A percentile compares a stretch with the other conserved stretches of the same genome.
Conservation (phyloP, 371 early-diverging fungal genomes). For the Globomyces sp. region DNA sequence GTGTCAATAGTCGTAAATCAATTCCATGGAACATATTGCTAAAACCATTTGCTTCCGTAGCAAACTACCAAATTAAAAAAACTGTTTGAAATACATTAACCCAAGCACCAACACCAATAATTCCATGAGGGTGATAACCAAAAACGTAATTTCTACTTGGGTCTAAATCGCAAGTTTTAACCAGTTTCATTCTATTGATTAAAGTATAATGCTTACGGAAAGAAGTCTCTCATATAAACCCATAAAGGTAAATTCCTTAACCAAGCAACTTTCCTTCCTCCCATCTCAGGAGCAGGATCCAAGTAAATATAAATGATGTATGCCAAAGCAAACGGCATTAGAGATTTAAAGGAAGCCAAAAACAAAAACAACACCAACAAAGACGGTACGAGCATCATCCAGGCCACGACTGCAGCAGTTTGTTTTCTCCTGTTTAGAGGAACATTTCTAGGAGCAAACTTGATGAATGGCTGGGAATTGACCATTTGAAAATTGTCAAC, state of each 20-base stretch:
- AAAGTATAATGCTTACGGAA: slow-evolving; percentile 68
- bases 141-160: slow-evolving; percentile 62
- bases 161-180: slow-evolving; percentile 73
- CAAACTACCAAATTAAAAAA: slow-evolving; percentile 59
- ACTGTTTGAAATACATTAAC: slow-evolving; percentile 4
- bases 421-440: slow-evolving; percentile 73
- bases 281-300: slow-evolving; percentile 51
- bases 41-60: slow-evolving; percentile 50
- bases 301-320: slow-evolving; percentile 30
- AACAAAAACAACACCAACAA: slow-evolving; percentile 47
- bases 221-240: slow-evolving; percentile 59
- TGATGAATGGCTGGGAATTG: not conserved
- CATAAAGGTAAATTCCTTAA: slow-evolving; percentile 59
- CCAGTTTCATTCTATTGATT: slow-evolving; percentile 45
- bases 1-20: slow-evolving; percentile 39
- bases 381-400: slow-evolving; percentile 59
- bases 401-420: slow-evolving; percentile 62
- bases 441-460: slow-evolving; percentile 59
- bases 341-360: slow-evolving; percentile 8
- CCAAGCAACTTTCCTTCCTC: slow-evolving; percentile 65
- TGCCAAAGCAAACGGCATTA: slow-evolving; percentile 19
- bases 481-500: too few relatives aligned
- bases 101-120: slow-evolving; percentile 80
- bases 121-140: slow-evolving; percentile 50
- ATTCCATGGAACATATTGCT: slow-evolving; percentile 42